Evolutionary conservation across 1,284 basidiomycete genomes (phyloP).

Genomic region (Ceratobasidium sp.): DNA sequence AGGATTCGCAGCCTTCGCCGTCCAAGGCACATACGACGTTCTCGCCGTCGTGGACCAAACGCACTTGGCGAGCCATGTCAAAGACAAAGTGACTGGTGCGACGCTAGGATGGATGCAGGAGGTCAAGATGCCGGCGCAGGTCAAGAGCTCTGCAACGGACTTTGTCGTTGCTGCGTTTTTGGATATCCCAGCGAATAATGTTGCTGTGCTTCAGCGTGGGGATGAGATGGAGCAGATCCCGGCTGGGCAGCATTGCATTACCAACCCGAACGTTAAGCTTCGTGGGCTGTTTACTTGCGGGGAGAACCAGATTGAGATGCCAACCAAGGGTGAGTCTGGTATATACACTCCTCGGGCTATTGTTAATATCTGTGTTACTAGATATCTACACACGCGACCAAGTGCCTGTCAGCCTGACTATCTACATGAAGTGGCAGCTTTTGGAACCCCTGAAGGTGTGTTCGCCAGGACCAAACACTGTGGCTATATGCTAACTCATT

Average conservation of each 20-base stretch:
- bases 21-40: slow-evolving; percentile 78
- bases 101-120: slow-evolving; percentile 63
- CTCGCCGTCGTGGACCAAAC: slow-evolving; percentile 83
- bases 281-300: slow-evolving; percentile 80
- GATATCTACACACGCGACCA: slow-evolving; percentile 80
- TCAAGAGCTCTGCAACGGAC: slow-evolving; percentile 60
- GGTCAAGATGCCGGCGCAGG: slow-evolving; percentile 73
- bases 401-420: slow-evolving; percentile 81
- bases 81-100: slow-evolving; percentile 62
- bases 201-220: slow-evolving; percentile 81
- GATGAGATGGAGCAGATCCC: slow-evolving; percentile 78
- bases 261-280: slow-evolving; percentile 79
- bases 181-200: slow-evolving; percentile 84
- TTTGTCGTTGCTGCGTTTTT: slow-evolving; percentile 81
- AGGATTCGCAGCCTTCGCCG: slow-evolving; percentile 62
- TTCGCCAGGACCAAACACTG: too few relatives aligned
- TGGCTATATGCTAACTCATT: slow-evolving; percentile 40
- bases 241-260: slow-evolving; percentile 83
- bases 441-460: slow-evolving; percentile 73
- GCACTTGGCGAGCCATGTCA: slow-evolving; percentile 68
- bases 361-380: background rate
- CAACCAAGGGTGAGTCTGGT: slow-evolving; percentile 73
- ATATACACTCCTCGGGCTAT: background rate
- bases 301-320: slow-evolving; percentile 84
- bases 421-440: slow-evolving; percentile 84